A percentile compares a stretch with the other conserved stretches of the same genome.
Conservation (phyloP, 2,329 filamentous ascomycete genomes). For the Sclerotinia borealis region DNA sequence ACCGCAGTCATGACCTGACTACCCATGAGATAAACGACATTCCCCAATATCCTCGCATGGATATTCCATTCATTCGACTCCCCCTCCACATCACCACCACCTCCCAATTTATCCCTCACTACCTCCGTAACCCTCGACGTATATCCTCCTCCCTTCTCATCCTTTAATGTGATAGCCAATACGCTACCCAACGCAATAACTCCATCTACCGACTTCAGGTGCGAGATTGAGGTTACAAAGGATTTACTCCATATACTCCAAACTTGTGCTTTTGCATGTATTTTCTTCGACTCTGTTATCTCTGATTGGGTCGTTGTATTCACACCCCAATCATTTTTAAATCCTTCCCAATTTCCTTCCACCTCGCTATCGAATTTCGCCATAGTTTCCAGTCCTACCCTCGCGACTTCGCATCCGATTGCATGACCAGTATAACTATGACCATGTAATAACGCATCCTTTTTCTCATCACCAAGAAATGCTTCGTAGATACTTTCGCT, state of each 20-base stretch:
- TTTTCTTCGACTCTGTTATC: not conserved
- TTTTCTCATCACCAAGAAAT: conserved; percentile 67
- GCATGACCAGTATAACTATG: conserved; percentile 85
- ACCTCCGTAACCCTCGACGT: conserved; percentile 37
- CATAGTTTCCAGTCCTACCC: conserved; percentile 59
- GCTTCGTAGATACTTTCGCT: conserved; percentile 66
- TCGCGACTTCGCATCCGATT: conserved; percentile 71
- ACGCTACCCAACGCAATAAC: conserved; percentile 72
- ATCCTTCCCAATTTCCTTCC: conserved; percentile 50
- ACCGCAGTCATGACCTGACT: conserved; percentile 38
- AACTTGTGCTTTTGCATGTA: conserved; percentile 19
- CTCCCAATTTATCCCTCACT: conserved; percentile 38
- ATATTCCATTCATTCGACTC: conserved; percentile 36
- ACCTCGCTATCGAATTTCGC: conserved; percentile 48
- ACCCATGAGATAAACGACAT: conserved; percentile 54
- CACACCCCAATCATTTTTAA: conserved; percentile 43
- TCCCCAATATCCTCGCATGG: conserved; percentile 49
- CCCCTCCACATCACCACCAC: not conserved
- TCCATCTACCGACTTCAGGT: conserved; percentile 49
- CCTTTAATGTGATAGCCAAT: conserved; percentile 54
- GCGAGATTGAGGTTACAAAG: conserved; percentile 55
- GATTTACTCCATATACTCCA: conserved; percentile 68
- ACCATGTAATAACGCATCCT: conserved; percentile 72
- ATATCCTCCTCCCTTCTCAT: conserved; percentile 34
- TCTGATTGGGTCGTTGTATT: not conserved